Evolutionary conservation across 1,139 yeast genomes (phyloP).

Genomic region (Pichia sp.): DNA sequence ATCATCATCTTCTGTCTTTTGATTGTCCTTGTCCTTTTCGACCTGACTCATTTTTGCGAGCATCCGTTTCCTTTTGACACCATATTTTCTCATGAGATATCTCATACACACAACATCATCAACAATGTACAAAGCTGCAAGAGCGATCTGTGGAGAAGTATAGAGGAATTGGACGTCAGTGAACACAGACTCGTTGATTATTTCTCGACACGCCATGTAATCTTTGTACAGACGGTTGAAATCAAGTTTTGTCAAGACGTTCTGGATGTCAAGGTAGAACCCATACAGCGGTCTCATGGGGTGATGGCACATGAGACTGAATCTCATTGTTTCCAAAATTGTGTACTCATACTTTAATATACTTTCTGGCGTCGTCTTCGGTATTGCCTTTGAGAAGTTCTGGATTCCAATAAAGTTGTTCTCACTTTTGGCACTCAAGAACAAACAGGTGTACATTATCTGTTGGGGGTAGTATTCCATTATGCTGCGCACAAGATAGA

Average conservation of each 20-base stretch:
- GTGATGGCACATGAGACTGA: slow-evolving; percentile 82
- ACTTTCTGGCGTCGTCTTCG: slow-evolving; percentile 61
- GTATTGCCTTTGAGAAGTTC: slow-evolving; percentile 68
- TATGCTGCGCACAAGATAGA: slow-evolving; percentile 72
- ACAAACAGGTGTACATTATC: slow-evolving; percentile 78
- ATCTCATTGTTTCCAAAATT: slow-evolving; percentile 67
- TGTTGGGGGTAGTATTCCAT: slow-evolving; percentile 87
- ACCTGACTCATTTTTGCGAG: slow-evolving; percentile 16
- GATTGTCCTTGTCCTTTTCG: slow-evolving; percentile 9
- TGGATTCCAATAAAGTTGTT: slow-evolving; percentile 84
- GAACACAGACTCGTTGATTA: slow-evolving; percentile 61
- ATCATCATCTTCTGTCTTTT: slow-evolving; percentile 10
- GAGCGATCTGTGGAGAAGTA: slow-evolving; percentile 93
- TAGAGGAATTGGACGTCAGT: slow-evolving; percentile 73
- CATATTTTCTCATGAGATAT: slow-evolving; percentile 60
- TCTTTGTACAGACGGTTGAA: slow-evolving; percentile 46
- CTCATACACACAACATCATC: slow-evolving; percentile 62
- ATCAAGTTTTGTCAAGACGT: slow-evolving; percentile 41
- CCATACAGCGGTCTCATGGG: slow-evolving; percentile 88
- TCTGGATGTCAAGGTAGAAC: slow-evolving; percentile 83
- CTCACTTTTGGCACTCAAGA: slow-evolving; percentile 89
- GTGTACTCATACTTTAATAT: slow-evolving; percentile 76
- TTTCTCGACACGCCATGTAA: slow-evolving; percentile 64
- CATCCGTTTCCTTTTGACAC: slow-evolving; percentile 23
- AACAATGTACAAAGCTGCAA: slow-evolving; percentile 71